phyloP scores from a whole-genome alignment of 2,329 filamentous ascomycete species.

The Hymenotorrendiella dingleyae region DNA sequence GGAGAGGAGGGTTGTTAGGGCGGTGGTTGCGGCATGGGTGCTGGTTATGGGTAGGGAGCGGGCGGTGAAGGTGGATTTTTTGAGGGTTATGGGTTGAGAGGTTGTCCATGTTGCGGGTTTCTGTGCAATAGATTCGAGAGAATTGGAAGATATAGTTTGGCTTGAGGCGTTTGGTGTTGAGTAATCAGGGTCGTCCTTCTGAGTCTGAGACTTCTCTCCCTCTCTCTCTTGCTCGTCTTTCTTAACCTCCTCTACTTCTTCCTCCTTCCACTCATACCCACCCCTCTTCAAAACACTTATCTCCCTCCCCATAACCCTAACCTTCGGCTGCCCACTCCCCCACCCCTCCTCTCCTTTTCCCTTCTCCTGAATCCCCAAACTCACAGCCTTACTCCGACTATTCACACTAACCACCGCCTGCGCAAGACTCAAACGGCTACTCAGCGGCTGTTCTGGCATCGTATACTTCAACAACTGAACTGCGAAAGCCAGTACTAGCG shows the following conservation, averaged over 20 bases:
- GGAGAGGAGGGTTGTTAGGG: conserved; percentile 43
- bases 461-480: conserved; percentile 69
- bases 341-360: conserved; percentile 62
- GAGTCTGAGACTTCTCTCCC: not conserved
- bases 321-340: conserved; percentile 64
- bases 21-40: conserved; percentile 35
- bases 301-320: conserved; percentile 68
- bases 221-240: conserved; percentile 4
- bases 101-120: conserved; percentile 39
- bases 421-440: conserved; percentile 75
- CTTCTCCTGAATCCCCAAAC: conserved; percentile 63
- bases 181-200: not conserved
- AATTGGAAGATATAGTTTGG: conserved; percentile 5
- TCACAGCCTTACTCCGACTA: conserved; percentile 69
- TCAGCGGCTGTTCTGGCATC: conserved; percentile 79
- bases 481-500: conserved; percentile 75
- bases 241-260: conserved; percentile 9
- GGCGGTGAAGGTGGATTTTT: conserved; percentile 52
- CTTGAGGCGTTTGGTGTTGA: not conserved
- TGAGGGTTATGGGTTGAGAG: conserved; percentile 46
- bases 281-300: conserved; percentile 71
- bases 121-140: conserved; percentile 2
- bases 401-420: conserved; percentile 82
- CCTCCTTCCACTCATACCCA: conserved; percentile 55
- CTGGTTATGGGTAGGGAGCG: conserved; percentile 40